Percentiles rank a stretch among this genome's conserved stretches.
Evolutionary conservation across 352 stramenopile genomes (phyloP).

Genomic region (Stephanocyclus meneghinianus): DNA sequence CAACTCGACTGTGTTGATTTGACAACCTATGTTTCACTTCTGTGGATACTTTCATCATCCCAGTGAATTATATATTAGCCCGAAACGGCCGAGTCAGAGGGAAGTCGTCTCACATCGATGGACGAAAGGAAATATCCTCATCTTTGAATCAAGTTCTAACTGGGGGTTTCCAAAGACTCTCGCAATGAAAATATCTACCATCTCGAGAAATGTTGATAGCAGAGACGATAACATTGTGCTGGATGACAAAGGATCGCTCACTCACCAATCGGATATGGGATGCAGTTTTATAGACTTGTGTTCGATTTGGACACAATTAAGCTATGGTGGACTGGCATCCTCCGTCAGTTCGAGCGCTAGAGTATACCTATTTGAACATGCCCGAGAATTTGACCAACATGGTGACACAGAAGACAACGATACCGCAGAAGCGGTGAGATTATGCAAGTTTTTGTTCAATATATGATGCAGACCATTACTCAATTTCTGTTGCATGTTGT

Average conservation of each 20-base stretch:
- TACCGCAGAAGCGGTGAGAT: constrained; percentile 30
- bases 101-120: constrained; percentile 37
- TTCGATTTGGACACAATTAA: constrained; percentile 48
- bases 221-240: constrained; percentile 13
- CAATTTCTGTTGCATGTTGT: not conserved
- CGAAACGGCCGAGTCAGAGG: constrained; percentile 4
- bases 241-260: constrained; percentile 10
- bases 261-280: constrained; percentile 46
- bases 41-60: not conserved
- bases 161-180: constrained; percentile 74
- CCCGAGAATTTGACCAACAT: constrained; percentile 36
- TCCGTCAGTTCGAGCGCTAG: constrained; percentile 29
- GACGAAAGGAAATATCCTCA: constrained; percentile 52
- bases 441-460: not conserved
- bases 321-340: not conserved
- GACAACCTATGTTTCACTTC: constrained; percentile 1
- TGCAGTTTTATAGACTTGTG: constrained; percentile 67
- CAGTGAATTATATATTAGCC: constrained; percentile 9
- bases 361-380: constrained; percentile 57
- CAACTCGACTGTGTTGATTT: not conserved
- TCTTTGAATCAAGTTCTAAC: constrained; percentile 69
- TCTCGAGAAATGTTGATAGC: constrained; percentile 24
- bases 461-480: not conserved
- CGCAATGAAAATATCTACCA: constrained; percentile 54
- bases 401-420: not conserved